phyloP scores from a whole-genome alignment of 345 rosid genomes.

The Brassica incana region DNA sequence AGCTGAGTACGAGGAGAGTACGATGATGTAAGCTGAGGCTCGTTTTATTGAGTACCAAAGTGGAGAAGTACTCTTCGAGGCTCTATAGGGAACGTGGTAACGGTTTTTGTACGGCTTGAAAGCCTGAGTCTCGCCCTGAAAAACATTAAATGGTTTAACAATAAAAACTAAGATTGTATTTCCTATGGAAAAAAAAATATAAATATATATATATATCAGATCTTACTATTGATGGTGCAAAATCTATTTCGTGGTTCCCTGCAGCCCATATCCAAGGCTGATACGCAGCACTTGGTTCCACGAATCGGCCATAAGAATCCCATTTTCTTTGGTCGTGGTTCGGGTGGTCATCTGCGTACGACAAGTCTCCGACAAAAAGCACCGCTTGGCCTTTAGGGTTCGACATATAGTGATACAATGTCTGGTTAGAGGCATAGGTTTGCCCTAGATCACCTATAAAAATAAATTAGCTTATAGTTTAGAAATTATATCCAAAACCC shows the following conservation, averaged over 20 bases:
- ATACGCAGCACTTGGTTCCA: slow-evolving; percentile 46
- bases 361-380: slow-evolving; percentile 52
- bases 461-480: neutral
- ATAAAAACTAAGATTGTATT: neutral
- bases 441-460: slow-evolving; percentile 54
- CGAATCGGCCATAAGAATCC: slow-evolving; percentile 54
- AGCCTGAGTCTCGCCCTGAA: slow-evolving; percentile 45
- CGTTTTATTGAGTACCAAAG: slow-evolving; percentile 58
- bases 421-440: slow-evolving; percentile 49
- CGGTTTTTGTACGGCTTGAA: slow-evolving; percentile 47
- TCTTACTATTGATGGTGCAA: slow-evolving; percentile 40
- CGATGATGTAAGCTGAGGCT: slow-evolving; percentile 49
- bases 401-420: slow-evolving; percentile 46
- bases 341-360: slow-evolving; percentile 49
- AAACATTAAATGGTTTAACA: neutral
- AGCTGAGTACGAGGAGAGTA: slow-evolving; percentile 53
- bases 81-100: slow-evolving; percentile 43
- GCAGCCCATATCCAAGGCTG: slow-evolving; percentile 56
- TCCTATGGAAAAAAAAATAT: neutral
- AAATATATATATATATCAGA: neutral
- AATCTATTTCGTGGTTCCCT: slow-evolving; percentile 54
- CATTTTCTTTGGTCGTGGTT: slow-evolving; percentile 47
- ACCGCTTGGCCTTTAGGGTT: slow-evolving; percentile 54
- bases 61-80: slow-evolving; percentile 46
- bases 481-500: neutral